Percentiles rank a stretch among this genome's conserved stretches.
phyloP scores from a whole-genome alignment of 208 protist genomes.

The Wallacemonas rigidus region DNA sequence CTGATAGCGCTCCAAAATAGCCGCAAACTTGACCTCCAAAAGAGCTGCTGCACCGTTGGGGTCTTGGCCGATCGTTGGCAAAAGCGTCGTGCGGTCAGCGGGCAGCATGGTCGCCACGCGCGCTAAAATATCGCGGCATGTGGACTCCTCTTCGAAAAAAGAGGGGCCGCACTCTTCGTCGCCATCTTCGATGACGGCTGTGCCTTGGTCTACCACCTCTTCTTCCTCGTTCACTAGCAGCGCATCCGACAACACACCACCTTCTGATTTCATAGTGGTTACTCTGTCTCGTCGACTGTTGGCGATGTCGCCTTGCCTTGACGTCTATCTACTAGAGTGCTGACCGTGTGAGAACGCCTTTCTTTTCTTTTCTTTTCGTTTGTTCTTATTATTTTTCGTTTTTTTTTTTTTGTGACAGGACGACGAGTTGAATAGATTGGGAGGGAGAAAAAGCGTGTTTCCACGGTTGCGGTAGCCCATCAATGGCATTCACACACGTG shows the following conservation, averaged over 20 bases:
- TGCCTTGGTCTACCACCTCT: background rate
- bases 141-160: conserved; percentile 81
- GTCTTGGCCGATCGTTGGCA: conserved; percentile 63
- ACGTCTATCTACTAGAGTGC: no score
- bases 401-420: no score
- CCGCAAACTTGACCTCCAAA: conserved; percentile 56
- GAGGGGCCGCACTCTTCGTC: conserved; percentile 59
- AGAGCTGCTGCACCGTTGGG: conserved; percentile 61
- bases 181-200: conserved; percentile 21
- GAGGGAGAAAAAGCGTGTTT: no score
- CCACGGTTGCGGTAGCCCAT: no score
- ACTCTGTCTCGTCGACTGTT: no score
- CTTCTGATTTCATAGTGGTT: no score
- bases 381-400: no score
- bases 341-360: no score
- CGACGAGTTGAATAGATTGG: no score
- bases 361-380: no score
- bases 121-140: conserved; percentile 48
- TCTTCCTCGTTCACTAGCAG: background rate
- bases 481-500: no score
- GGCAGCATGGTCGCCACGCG: conserved; percentile 40
- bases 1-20: conserved; percentile 92
- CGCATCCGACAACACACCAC: background rate
- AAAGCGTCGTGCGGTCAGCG: conserved; percentile 27
- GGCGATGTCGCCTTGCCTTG: no score